Percentiles rank a stretch among this genome's conserved stretches.
These are phyloP conservation scores for Parietaria judaica DNA, from an alignment of 306 rosid species.

Conservation along the genomic window DNA sequence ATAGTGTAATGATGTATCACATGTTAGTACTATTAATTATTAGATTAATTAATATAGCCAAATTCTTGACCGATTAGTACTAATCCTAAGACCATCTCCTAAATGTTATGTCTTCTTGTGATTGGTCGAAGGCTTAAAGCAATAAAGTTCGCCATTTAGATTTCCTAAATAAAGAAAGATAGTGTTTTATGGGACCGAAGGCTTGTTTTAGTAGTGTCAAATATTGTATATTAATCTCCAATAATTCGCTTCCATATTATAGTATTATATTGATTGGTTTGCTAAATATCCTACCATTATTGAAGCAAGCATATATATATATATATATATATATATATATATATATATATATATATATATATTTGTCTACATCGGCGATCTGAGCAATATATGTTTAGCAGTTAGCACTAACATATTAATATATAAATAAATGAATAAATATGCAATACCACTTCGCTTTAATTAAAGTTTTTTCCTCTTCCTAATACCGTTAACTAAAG, in stretches of 20 bases:
- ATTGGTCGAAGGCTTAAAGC: conserved; percentile 3
- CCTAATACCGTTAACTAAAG: too few species aligned
- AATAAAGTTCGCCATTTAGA: conserved; percentile 1
- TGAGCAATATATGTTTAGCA: too few species aligned
- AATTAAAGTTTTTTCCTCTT: too few species aligned
- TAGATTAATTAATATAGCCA: not conserved
- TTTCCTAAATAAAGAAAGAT: conserved; percentile 1
- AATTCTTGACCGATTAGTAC: not conserved
- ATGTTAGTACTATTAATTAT: conserved; percentile 1
- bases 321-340: too few species aligned
- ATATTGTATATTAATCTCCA: conserved; percentile 1
- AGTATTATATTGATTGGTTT: not conserved
- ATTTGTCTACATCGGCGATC: too few species aligned
- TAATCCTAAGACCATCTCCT: not conserved
- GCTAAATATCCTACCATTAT: not conserved
- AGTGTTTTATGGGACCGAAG: conserved; percentile 7
- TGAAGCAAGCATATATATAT: conserved; percentile 1
- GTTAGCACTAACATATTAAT: too few species aligned
- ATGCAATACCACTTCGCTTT: too few species aligned
- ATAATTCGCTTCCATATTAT: not conserved
- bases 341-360: too few species aligned
- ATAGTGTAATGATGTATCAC: conserved; percentile 6
- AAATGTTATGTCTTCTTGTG: conserved; percentile 7
- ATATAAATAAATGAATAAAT: too few species aligned
- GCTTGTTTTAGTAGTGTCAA: not conserved